Base-by-base conservation (phyloP, 2,329 filamentous ascomycete species). In the Talaromyces sp. region DNA sequence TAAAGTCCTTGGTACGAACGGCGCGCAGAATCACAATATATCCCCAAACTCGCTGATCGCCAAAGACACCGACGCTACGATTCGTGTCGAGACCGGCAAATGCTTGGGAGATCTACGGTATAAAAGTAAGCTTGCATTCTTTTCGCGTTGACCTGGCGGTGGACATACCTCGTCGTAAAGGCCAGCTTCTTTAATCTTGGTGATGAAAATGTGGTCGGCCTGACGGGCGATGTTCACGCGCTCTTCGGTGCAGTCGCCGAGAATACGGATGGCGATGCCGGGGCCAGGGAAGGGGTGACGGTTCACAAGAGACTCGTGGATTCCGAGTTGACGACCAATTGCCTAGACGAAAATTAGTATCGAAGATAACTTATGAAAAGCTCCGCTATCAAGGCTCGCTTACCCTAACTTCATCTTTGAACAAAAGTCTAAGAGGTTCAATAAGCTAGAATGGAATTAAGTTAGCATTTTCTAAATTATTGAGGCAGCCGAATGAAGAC, bases 191-290 rank as follows among this genome's bases (percentile, higher is more conserved):
- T 73, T 70, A 68, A 82, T 82, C 74, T 78, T 79, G 43, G 71
- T 72, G 69, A 82, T 81, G 72, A 81, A 82, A 67, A 82, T 82
- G 25, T 63, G 33, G 17, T 74, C 72, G 17, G 73, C 72, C 52
- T 73, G 61, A 5, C 73, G 70, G 31, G 86, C 90, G 68, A 96
- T 93, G 60, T 86, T 85, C 6, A 96, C 89, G 49, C 90, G 86
- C 74, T 93, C 90, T 2, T 83, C 84, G 1, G 91, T 96, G 15
- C 97, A 89, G 70, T 96, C 93, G 41, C 93, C 93, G 0, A 97
- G 82, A 67, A 66, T 57, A 15, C 62, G 41, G 8, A 66, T 66
- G 27, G 86, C 92, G 67, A 96, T 87, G 61, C 89, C 87, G 13
- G 89, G 89, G 47, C 90, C 90, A 0, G 89, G 89, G 64, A 71